Conservation (phyloP, 2,329 filamentous ascomycete species). For the Paraphaeosphaeria minitans region DNA sequence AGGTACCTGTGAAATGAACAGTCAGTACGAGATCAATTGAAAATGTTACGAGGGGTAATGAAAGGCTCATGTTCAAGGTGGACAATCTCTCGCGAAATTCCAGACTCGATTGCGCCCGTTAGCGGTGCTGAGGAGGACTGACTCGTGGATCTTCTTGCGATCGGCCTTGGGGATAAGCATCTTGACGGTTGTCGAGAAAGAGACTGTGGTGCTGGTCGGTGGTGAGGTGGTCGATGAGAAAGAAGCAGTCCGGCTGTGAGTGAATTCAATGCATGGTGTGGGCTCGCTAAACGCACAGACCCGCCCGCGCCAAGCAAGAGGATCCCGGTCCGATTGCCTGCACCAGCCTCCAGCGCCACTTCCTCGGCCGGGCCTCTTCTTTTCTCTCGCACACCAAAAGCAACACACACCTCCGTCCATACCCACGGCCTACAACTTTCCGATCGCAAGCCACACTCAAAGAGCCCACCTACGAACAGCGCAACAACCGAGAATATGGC, state of each 20-base stretch:
- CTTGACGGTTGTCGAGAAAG: conserved; percentile 43
- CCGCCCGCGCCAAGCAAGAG: neutral
- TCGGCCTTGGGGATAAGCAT: conserved; percentile 99
- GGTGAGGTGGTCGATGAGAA: conserved; percentile 20
- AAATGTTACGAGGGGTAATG: conserved; percentile 3
- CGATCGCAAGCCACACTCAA: neutral
- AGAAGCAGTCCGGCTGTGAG: conserved; percentile 17
- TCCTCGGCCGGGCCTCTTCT: neutral
- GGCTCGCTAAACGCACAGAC: conserved; percentile 3
- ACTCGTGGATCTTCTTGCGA: conserved; percentile 99
- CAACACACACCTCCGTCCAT: neutral
- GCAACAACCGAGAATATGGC: conserved; percentile 26
- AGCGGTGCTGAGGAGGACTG: conserved; percentile 64
- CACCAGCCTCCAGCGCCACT: conserved; percentile 3
- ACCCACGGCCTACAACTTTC: neutral
- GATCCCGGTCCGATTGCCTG: conserved; percentile 1
- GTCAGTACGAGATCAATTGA: conserved; percentile 32
- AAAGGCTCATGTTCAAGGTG: conserved; percentile 37
- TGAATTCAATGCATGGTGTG: conserved; percentile 5
- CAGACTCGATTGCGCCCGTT: conserved; percentile 30
- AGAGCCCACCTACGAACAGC: neutral
- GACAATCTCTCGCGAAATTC: conserved; percentile 36
- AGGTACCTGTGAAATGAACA: conserved; percentile 38
- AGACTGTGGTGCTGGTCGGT: conserved; percentile 20
- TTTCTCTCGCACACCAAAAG: neutral